phyloP scores from a whole-genome alignment of 2,329 filamentous ascomycete species.

The Colletotrichum salicis region DNA sequence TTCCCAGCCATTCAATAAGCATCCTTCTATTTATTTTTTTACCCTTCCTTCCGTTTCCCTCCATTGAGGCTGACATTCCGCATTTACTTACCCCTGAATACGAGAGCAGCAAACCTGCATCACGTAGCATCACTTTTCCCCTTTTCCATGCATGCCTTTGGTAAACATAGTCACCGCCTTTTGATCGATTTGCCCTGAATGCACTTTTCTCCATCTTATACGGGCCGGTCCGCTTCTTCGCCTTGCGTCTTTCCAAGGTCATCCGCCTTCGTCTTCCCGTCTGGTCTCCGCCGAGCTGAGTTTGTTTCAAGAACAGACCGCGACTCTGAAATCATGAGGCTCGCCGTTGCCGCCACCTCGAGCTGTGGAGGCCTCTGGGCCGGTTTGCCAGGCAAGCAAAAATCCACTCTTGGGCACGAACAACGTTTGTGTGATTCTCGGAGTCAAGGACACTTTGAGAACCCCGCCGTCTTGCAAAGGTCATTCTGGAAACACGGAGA shows the following conservation, averaged over 20 bases:
- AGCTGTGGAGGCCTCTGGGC: neutral
- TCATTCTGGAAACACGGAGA: neutral
- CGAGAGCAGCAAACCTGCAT: neutral
- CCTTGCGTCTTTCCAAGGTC: neutral
- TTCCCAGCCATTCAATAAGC: constrained; percentile 12
- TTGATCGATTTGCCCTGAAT: neutral
- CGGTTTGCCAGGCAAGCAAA: neutral
- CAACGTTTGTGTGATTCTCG: neutral
- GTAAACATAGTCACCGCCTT: constrained; percentile 10
- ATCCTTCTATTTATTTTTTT: neutral
- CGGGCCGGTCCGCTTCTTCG: constrained; percentile 16
- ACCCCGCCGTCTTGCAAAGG: neutral
- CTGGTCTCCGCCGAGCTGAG: constrained; percentile 5
- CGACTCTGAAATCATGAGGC: neutral
- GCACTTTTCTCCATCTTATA: neutral
- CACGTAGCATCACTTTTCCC: neutral
- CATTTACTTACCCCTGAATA: constrained; percentile 1
- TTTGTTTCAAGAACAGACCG: constrained; percentile 12
- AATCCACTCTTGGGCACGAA: neutral
- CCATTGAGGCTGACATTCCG: neutral
- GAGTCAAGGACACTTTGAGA: neutral
- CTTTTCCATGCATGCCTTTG: neutral
- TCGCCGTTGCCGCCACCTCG: neutral
- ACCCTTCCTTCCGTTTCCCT: neutral
- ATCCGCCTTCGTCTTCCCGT: neutral